Evolutionary conservation across 495 filamentous ascomycete species (phyloP).

Genomic region (Aspergillus diversus): DNA sequence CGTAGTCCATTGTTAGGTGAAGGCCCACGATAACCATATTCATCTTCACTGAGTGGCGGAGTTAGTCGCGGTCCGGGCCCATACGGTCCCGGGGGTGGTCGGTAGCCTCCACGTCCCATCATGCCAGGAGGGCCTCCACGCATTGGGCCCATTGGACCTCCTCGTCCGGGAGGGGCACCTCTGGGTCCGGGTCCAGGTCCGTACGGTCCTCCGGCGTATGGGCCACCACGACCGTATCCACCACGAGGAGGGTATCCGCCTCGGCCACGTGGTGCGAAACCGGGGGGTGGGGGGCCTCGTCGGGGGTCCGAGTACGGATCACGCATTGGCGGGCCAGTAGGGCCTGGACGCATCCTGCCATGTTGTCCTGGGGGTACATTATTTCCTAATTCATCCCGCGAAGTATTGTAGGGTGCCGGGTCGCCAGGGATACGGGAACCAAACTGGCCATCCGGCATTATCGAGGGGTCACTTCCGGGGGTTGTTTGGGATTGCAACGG

Average conservation of each 20-base stretch:
- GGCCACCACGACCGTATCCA: slow-evolving; percentile 60
- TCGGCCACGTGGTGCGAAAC: slow-evolving; percentile 58
- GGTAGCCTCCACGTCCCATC: slow-evolving; percentile 55
- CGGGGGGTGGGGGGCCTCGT: slow-evolving; percentile 53
- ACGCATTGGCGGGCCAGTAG: slow-evolving; percentile 55
- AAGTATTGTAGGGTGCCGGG: slow-evolving; percentile 40
- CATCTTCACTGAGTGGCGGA: slow-evolving; percentile 36
- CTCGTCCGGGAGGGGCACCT: slow-evolving; percentile 36
- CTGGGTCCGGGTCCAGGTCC: slow-evolving; percentile 42
- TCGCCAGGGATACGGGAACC: slow-evolving; percentile 26
- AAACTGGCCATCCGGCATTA: slow-evolving; percentile 27
- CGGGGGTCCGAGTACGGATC: slow-evolving; percentile 60
- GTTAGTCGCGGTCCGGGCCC: slow-evolving; percentile 32
- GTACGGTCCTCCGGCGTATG: slow-evolving; percentile 37
- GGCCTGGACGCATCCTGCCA: slow-evolving; percentile 28
- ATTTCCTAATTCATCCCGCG: slow-evolving; percentile 67
- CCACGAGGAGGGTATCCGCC: slow-evolving; percentile 58
- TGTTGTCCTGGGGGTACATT: slow-evolving; percentile 56
- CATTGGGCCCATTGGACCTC: slow-evolving; percentile 43
- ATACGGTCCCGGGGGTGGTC: slow-evolving; percentile 56
- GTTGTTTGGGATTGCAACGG: slow-evolving; percentile 71
- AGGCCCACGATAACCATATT: slow-evolving; percentile 34
- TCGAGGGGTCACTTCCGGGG: slow-evolving; percentile 32
- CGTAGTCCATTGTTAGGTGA: slow-evolving; percentile 35
- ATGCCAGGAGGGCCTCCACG: slow-evolving; percentile 37